Conservation (phyloP, 257 asterid species). For the Ilex aquifolium region DNA sequence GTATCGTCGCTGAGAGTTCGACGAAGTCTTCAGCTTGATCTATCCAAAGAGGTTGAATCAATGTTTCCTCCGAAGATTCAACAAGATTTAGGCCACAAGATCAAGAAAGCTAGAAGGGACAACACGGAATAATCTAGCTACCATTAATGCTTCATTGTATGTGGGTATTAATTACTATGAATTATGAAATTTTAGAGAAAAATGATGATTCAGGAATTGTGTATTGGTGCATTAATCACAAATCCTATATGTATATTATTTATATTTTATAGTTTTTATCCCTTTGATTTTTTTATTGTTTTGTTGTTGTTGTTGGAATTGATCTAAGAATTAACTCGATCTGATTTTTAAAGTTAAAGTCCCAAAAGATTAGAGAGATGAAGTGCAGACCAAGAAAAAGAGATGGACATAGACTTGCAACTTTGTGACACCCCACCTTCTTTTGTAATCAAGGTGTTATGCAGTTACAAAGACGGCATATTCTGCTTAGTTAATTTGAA, state of each 20-base stretch:
- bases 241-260: neutral
- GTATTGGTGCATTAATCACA: no score
- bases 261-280: neutral
- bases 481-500: neutral
- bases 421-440: constrained; percentile 9
- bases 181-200: neutral
- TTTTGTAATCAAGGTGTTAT: constrained; percentile 19
- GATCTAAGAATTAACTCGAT: no score
- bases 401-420: neutral
- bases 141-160: no score
- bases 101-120: constrained; percentile 39
- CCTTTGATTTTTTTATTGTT: neutral
- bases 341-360: constrained; percentile 8
- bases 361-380: neutral
- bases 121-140: constrained; percentile 12
- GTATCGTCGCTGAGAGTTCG: constrained; percentile 17
- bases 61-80: constrained; percentile 15
- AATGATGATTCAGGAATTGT: neutral
- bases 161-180: no score
- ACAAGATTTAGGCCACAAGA: constrained; percentile 11
- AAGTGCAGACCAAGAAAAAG: neutral
- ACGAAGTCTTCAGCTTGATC: constrained; percentile 23
- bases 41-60: constrained; percentile 32
- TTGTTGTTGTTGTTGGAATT: no score
- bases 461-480: constrained; percentile 6